Conservation (phyloP, 805 yeast species). For the Candida methanosorbosa region DNA sequence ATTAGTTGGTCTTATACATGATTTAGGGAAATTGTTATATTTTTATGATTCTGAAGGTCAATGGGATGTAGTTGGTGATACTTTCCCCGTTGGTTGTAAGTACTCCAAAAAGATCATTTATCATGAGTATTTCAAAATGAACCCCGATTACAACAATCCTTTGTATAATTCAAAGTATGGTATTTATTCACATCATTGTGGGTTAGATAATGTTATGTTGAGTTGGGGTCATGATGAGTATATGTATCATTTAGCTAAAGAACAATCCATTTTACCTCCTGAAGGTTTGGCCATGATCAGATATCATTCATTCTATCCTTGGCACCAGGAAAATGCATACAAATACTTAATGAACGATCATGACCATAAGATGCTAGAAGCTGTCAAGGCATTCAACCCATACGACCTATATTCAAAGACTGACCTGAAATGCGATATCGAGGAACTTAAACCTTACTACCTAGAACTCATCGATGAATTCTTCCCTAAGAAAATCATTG, state of each 20-base stretch:
- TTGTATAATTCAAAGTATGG: constrained; percentile 60
- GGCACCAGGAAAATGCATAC: constrained; percentile 68
- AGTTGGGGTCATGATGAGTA: constrained; percentile 80
- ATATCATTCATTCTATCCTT: constrained; percentile 69
- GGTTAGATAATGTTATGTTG: constrained; percentile 59
- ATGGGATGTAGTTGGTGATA: constrained; percentile 78
- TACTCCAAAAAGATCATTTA: constrained; percentile 52
- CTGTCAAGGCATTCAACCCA: constrained; percentile 58
- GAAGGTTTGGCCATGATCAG: constrained; percentile 69
- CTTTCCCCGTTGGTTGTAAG: constrained; percentile 68
- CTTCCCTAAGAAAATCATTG: constrained; percentile 49
- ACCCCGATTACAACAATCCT: constrained; percentile 57
- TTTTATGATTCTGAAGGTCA: constrained; percentile 68
- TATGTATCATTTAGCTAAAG: constrained; percentile 64
- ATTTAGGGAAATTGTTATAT: constrained; percentile 59
- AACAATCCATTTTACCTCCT: constrained; percentile 52
- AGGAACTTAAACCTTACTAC: constrained; percentile 48
- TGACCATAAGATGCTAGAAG: constrained; percentile 51
- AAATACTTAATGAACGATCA: constrained; percentile 54
- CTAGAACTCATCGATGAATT: constrained; percentile 56
- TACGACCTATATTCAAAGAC: constrained; percentile 62
- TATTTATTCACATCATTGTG: constrained; percentile 55
- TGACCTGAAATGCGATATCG: constrained; percentile 38
- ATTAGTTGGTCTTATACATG: constrained; percentile 64
- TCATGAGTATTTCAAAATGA: constrained; percentile 48